Evolutionary conservation across 768 basidiomycete species (phyloP).

Genomic region (Clitopilus passeckerianus): DNA sequence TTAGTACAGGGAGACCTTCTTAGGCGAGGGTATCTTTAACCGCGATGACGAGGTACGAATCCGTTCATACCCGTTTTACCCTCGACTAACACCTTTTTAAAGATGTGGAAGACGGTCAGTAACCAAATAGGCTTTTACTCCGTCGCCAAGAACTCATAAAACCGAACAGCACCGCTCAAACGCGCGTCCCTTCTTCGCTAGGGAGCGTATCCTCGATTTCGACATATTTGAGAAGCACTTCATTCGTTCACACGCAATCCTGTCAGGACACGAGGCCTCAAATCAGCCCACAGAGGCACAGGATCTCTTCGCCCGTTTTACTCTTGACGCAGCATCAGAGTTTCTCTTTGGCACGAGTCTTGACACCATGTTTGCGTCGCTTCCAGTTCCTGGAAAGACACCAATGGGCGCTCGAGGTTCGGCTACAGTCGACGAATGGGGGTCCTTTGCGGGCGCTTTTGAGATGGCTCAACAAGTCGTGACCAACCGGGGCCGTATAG

Average conservation of each 20-base stretch:
- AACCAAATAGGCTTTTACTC: not conserved
- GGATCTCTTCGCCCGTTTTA: conserved; percentile 64
- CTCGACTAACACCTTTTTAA: conserved; percentile 2
- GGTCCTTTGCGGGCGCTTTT: conserved; percentile 56
- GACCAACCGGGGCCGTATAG: conserved; percentile 44
- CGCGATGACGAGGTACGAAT: conserved; percentile 58
- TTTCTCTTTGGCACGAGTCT: conserved; percentile 68
- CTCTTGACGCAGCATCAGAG: conserved; percentile 68
- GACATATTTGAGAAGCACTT: conserved; percentile 59
- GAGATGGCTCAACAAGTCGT: conserved; percentile 49
- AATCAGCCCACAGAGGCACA: conserved; percentile 54
- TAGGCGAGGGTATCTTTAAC: conserved; percentile 78
- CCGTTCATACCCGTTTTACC: not conserved
- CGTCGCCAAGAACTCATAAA: not conserved
- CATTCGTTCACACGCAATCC: conserved; percentile 38
- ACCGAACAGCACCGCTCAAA: conserved; percentile 53
- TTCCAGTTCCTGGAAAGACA: conserved; percentile 44
- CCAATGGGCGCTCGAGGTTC: conserved; percentile 54
- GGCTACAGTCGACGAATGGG: conserved; percentile 55
- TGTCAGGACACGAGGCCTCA: conserved; percentile 33
- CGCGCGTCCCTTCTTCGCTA: conserved; percentile 70
- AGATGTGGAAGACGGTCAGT: conserved; percentile 64
- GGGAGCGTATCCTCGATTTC: conserved; percentile 68
- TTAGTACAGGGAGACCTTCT: conserved; percentile 44
- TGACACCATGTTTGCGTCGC: conserved; percentile 49